These are phyloP conservation scores for Tylopilus cervinicoccineus DNA, from an alignment of 768 basidiomycete species.

Conservation along the genomic window DNA sequence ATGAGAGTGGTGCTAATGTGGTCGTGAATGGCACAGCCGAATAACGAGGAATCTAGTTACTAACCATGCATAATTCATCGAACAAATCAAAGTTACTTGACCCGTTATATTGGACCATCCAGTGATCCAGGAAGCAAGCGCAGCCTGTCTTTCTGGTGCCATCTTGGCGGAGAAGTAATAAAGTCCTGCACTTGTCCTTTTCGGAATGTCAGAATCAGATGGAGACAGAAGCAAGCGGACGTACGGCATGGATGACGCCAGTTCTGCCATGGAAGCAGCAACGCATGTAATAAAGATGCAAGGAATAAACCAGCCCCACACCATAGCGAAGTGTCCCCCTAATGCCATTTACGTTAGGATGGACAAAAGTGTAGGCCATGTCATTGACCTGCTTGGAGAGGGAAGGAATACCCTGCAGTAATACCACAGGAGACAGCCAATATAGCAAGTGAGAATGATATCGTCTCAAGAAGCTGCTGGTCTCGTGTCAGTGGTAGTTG, in stretches of 20 bases:
- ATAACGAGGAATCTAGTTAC: neutral
- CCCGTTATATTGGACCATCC: slow-evolving; percentile 29
- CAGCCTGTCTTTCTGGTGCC: slow-evolving; percentile 19
- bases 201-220: neutral
- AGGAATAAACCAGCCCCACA: slow-evolving; percentile 8
- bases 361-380: neutral
- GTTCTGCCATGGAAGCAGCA: neutral
- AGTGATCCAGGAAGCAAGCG: slow-evolving; percentile 28
- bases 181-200: neutral
- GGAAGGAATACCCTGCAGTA: neutral
- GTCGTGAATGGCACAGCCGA: neutral
- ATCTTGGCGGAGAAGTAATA: slow-evolving; percentile 29
- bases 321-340: neutral
- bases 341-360: neutral
- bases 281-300: slow-evolving; percentile 11
- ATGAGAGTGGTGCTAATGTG: slow-evolving; percentile 15
- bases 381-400: neutral
- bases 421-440: neutral
- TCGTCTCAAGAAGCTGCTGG: neutral
- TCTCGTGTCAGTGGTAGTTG: neutral
- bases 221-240: neutral
- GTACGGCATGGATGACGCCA: slow-evolving; percentile 1
- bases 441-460: neutral
- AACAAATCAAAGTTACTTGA: slow-evolving; percentile 25
- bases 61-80: slow-evolving; percentile 20